These are phyloP conservation scores for Fraxinus albicans DNA, from an alignment of 305 asterid species.

Conservation along the genomic window DNA sequence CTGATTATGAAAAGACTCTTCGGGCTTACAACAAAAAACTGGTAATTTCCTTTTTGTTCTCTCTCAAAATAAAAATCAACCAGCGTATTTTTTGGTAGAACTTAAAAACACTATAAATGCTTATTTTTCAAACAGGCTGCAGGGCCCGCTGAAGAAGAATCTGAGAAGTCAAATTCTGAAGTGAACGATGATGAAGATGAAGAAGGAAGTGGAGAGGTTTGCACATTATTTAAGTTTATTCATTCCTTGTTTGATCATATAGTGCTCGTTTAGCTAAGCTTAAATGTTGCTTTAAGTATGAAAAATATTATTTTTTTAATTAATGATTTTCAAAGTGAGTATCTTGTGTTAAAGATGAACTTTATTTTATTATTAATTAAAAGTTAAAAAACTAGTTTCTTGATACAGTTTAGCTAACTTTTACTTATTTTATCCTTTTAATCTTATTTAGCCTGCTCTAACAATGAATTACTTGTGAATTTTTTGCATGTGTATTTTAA, in stretches of 20 bases:
- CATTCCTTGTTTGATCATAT: background rate
- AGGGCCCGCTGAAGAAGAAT: slow-evolving; percentile 60
- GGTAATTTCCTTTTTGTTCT: slow-evolving; percentile 9
- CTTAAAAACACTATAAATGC: background rate
- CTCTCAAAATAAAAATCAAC: background rate
- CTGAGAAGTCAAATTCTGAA: slow-evolving; percentile 78
- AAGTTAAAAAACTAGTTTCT: too few relatives aligned
- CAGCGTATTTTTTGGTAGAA: background rate
- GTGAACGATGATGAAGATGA: slow-evolving; percentile 75
- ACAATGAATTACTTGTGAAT: background rate
- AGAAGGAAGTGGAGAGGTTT: slow-evolving; percentile 69
- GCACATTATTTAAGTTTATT: background rate
- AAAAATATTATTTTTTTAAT: too few relatives aligned
- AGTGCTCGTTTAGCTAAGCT: background rate
- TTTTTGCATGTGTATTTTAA: background rate
- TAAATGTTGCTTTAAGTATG: background rate
- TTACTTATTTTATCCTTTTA: background rate
- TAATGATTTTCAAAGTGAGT: background rate
- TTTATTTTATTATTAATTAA: too few relatives aligned
- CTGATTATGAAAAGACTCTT: slow-evolving; percentile 41
- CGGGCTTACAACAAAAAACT: slow-evolving; percentile 51
- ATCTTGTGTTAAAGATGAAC: background rate
- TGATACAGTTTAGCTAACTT: background rate
- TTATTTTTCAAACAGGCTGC: slow-evolving; percentile 31
- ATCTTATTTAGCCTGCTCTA: background rate